Conservation (phyloP, 805 yeast species). For the Kuraishia borneana region DNA sequence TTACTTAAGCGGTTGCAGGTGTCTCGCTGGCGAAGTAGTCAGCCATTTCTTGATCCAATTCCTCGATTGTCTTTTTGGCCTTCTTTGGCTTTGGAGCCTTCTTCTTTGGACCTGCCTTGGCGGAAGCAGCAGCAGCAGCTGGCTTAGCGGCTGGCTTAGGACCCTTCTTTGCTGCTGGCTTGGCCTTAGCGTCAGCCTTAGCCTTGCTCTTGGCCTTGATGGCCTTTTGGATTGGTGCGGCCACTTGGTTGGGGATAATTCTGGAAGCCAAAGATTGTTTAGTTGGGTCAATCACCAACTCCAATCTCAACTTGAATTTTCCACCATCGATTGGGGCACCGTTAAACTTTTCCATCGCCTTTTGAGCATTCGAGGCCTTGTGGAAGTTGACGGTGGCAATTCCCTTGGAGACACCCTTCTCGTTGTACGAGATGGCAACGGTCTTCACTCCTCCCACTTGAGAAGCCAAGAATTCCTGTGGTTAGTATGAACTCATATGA, state of each 20-base stretch:
- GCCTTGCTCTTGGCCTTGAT: slow-evolving; percentile 7
- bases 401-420: slow-evolving; percentile 85
- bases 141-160: slow-evolving; percentile 33
- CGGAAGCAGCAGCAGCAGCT: slow-evolving; percentile 12
- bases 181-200: slow-evolving; percentile 9
- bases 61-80: slow-evolving; percentile 70
- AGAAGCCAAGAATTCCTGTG: slow-evolving; percentile 77
- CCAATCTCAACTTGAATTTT: slow-evolving; percentile 59
- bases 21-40: slow-evolving; percentile 76
- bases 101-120: slow-evolving; percentile 26
- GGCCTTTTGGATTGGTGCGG: slow-evolving; percentile 6
- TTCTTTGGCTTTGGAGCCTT: slow-evolving; percentile 30
- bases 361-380: slow-evolving; percentile 55
- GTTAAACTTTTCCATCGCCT: slow-evolving; percentile 75
- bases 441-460: slow-evolving; percentile 78
- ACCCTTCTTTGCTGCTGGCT: slow-evolving; percentile 11
- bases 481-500: not conserved
- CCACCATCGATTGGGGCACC: slow-evolving; percentile 94
- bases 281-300: slow-evolving; percentile 78
- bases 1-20: slow-evolving; percentile 17
- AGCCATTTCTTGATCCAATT: slow-evolving; percentile 96
- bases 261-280: slow-evolving; percentile 66
- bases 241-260: slow-evolving; percentile 39
- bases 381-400: slow-evolving; percentile 79
- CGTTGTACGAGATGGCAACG: slow-evolving; percentile 69